Evolutionary conservation across 139 green algal species (phyloP).

Genomic region (Volvox africanus): DNA sequence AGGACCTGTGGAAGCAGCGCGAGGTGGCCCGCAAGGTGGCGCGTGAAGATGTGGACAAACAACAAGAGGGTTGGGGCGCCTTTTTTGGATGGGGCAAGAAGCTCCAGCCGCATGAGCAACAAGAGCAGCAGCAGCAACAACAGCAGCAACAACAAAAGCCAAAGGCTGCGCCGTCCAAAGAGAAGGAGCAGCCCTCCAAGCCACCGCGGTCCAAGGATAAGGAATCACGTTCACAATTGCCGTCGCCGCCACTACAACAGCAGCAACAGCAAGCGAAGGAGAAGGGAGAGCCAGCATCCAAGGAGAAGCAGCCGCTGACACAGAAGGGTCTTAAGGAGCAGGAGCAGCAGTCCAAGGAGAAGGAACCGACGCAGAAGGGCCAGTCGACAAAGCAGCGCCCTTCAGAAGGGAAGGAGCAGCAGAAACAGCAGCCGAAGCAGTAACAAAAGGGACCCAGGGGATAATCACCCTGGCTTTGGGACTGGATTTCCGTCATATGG

Average conservation of each 20-base stretch:
- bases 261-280: not conserved
- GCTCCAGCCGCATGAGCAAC: not conserved
- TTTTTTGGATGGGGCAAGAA: slow-evolving; percentile 47
- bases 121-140: not conserved
- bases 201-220: not conserved
- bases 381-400: not conserved
- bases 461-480: no score
- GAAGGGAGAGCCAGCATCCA: not conserved
- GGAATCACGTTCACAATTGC: not conserved
- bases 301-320: not conserved
- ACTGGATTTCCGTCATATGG: no score
- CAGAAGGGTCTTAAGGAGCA: not conserved
- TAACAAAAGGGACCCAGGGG: no score
- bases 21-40: slow-evolving; percentile 22
- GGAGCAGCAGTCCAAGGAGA: not conserved
- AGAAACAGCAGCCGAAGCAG: not conserved
- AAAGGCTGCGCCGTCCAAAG: not conserved
- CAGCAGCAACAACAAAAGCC: not conserved
- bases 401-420: not conserved
- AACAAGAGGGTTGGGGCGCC: not conserved
- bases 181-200: not conserved
- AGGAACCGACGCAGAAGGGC: not conserved
- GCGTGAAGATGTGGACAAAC: not conserved
- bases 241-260: no score
- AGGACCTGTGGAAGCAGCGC: slow-evolving; percentile 35